Conservation (phyloP, 345 rosid species). For the Eucalyptus urophylla region DNA sequence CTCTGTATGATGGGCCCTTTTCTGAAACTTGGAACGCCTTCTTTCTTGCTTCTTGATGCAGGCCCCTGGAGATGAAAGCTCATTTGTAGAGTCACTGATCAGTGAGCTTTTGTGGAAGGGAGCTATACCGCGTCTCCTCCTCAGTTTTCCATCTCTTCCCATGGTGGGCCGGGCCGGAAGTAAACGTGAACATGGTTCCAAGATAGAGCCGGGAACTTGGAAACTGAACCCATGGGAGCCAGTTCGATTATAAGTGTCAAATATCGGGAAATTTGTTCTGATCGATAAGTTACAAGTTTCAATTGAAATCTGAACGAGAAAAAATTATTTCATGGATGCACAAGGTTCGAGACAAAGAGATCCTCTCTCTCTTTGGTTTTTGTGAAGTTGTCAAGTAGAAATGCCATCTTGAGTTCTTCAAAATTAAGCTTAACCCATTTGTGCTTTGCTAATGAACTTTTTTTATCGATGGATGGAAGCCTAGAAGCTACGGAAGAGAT, state of each 20-base stretch:
- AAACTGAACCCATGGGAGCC: not conserved
- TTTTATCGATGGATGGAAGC: not conserved
- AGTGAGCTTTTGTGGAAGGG: too few relatives aligned
- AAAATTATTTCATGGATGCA: not conserved
- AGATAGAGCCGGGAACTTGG: too few relatives aligned
- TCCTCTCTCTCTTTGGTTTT: not conserved
- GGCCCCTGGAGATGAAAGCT: not conserved
- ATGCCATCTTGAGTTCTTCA: not conserved
- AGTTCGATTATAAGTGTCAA: accelerated
- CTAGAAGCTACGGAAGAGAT: not conserved
- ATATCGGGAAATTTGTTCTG: not conserved
- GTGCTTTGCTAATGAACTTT: not conserved
- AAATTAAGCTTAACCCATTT: not conserved
- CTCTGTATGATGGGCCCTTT: not conserved
- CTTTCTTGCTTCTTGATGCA: not conserved
- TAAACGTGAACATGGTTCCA: not conserved
- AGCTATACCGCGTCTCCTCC: not conserved
- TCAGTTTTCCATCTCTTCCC: not conserved
- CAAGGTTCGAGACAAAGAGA: not conserved
- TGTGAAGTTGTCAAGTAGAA: not conserved
- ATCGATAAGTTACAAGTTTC: not conserved
- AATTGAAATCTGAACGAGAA: accelerated
- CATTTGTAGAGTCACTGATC: accelerated
- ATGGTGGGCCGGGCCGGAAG: not conserved
- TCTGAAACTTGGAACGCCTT: not conserved